These are phyloP conservation scores for Gaertneriomyces semiglobifer DNA, from an alignment of 192 early-diverging fungal genomes.

Conservation along the genomic window DNA sequence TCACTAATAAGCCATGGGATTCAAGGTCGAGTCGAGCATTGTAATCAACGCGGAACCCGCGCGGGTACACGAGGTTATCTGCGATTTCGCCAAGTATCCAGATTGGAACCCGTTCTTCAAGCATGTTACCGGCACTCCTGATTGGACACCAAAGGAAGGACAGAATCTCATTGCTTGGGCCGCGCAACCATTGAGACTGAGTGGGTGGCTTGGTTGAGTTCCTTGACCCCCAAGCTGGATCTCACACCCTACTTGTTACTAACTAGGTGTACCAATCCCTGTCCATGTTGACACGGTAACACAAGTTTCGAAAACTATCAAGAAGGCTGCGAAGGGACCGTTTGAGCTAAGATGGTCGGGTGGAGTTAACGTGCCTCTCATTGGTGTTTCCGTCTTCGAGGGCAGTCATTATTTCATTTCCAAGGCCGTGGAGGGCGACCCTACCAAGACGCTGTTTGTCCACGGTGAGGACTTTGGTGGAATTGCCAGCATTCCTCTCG, in stretches of 20 bases:
- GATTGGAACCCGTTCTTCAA: conserved; percentile 5
- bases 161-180: not conserved
- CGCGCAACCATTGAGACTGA: not conserved
- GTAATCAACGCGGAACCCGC: conserved; percentile 1
- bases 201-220: not conserved
- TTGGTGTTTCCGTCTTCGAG: not conserved
- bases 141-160: conserved; percentile 2
- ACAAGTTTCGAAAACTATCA: not conserved
- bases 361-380: not conserved
- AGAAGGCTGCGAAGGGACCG: not conserved
- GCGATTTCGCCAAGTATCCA: conserved; percentile 6
- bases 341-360: not conserved
- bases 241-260: not conserved
- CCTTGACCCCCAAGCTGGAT: not conserved
- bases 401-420: conserved; percentile 3
- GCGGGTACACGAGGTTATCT: conserved; percentile 2
- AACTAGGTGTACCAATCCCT: not conserved
- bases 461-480: not conserved
- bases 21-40: conserved; percentile 2
- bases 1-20: not conserved
- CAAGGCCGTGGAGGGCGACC: not conserved
- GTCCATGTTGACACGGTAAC: not conserved
- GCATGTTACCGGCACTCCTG: not conserved
- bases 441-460: not conserved
- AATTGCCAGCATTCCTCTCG: not conserved